Percentiles rank a stretch among this genome's conserved stretches.
Evolutionary conservation across 2,329 filamentous ascomycete genomes (phyloP).

Genomic region (Sporothrix pallida): DNA sequence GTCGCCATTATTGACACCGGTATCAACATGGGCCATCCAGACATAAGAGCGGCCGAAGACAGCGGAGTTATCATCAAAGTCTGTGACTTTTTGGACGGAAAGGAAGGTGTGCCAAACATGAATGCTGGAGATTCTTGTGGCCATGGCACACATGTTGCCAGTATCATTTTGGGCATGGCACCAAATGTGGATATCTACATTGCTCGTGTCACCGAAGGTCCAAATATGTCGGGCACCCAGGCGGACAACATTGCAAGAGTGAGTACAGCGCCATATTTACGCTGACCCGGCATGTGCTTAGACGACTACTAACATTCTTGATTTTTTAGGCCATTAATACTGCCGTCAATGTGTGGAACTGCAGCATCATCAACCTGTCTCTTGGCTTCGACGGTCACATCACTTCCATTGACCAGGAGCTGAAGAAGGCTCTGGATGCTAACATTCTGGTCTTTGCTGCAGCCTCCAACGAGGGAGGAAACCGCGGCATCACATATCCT

Average conservation of each 20-base stretch:
- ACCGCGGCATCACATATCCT: not conserved
- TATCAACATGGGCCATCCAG: not conserved
- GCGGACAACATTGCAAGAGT: conserved; percentile 1
- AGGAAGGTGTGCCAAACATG: not conserved
- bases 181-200: conserved; percentile 6
- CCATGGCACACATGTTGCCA: not conserved
- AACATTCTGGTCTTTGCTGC: not conserved
- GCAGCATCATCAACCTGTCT: not conserved
- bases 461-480: not conserved
- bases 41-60: not conserved
- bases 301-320: not conserved
- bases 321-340: not conserved
- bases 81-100: not conserved
- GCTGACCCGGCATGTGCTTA: not conserved
- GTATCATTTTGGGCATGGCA: not conserved
- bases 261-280: not conserved
- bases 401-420: not conserved
- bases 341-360: not conserved
- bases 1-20: conserved; percentile 10
- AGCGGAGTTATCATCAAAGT: not conserved
- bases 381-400: not conserved
- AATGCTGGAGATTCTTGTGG: not conserved
- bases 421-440: not conserved
- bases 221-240: not conserved
- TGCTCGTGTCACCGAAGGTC: not conserved